Conservation (phyloP, 495 filamentous ascomycete species). For the Hypoxylon fuscum region DNA sequence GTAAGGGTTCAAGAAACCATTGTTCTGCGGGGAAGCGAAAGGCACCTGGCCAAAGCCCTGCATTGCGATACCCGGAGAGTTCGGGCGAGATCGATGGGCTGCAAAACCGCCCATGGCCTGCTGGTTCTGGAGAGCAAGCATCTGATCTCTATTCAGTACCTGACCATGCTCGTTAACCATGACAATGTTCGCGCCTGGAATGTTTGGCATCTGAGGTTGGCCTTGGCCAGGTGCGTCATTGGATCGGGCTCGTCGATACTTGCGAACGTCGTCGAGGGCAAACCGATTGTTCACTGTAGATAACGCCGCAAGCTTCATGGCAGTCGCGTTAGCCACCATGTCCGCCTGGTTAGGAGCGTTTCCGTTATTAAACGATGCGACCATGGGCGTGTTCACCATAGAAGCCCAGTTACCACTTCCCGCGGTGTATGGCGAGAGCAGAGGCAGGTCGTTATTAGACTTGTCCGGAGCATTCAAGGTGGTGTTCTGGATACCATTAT, state of each 20-base stretch:
- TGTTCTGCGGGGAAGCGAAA: conserved; percentile 92
- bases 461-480: conserved; percentile 80
- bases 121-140: conserved; percentile 85
- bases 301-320: conserved; percentile 96
- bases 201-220: conserved; percentile 52
- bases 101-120: conserved; percentile 77
- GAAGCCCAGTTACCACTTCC: conserved; percentile 96
- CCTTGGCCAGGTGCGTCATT: conserved; percentile 76
- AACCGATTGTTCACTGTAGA: conserved; percentile 99
- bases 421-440: conserved; percentile 88
- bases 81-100: conserved; percentile 88
- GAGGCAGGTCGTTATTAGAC: conserved; percentile 70
- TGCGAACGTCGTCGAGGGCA: conserved; percentile 92
- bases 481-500: conserved; percentile 80
- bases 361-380: conserved; percentile 75
- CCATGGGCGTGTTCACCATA: conserved; percentile 98
- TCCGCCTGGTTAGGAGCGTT: conserved; percentile 78
- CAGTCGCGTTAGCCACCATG: conserved; percentile 98
- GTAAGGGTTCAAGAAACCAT: conserved; percentile 92
- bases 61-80: conserved; percentile 88
- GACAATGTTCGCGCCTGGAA: conserved; percentile 75
- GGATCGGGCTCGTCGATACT: conserved; percentile 89
- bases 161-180: conserved; percentile 95
- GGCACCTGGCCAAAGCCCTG: conserved; percentile 75
- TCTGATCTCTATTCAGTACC: conserved; percentile 81